Evolutionary conservation across 495 filamentous ascomycete species (phyloP), one percentile per base, ranked within the genome.

Genomic region (Penicillium turbatum): DNA sequence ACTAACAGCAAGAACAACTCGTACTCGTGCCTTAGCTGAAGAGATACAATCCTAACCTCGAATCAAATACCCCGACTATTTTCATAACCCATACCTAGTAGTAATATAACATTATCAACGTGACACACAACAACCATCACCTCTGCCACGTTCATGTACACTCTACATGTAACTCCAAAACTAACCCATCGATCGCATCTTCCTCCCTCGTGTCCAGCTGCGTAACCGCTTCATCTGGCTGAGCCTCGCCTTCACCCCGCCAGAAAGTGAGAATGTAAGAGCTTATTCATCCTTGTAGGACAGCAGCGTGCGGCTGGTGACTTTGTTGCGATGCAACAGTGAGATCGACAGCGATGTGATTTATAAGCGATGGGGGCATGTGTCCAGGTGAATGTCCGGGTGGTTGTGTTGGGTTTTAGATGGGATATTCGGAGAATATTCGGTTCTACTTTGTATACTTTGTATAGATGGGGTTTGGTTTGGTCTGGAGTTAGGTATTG

Each of bases 201-300:
- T n/a, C n/a, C 55, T n/a, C 49, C 38, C 55, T 52, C 54, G 51
- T 38, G 46, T 36, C 6, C n/a, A n/a, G n/a, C 32, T 46, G 30
- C 21, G 43, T 46, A 46, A 32, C 34, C 35, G 17, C 10, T 15
- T 11, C 24, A 27, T 13, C n/a, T n/a, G n/a, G n/a, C n/a, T n/a
- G n/a, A 24, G 40, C 21, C 24, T 29, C 16, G 16, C 15, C 19
- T 11, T 9, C 24, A 7, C 32, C 35, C 24, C n/a, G 34, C 16
- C n/a, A 40, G 24, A 13, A 7, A 21, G 24, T 39, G 47, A 49
- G 47, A 34, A 34, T 49, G 47, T 26, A 49, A 30, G 35, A 30
- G 47, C 47, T 49, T 39, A 49, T 37, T 48, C 15, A 13, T 30
- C 6, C 27, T 9, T 46, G 15, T 38, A 36, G 26, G 15, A 49